Percentiles rank a stretch among this genome's conserved stretches.
phyloP scores from a whole-genome alignment of 2,329 filamentous ascomycete species.

The Eutypa lata region DNA sequence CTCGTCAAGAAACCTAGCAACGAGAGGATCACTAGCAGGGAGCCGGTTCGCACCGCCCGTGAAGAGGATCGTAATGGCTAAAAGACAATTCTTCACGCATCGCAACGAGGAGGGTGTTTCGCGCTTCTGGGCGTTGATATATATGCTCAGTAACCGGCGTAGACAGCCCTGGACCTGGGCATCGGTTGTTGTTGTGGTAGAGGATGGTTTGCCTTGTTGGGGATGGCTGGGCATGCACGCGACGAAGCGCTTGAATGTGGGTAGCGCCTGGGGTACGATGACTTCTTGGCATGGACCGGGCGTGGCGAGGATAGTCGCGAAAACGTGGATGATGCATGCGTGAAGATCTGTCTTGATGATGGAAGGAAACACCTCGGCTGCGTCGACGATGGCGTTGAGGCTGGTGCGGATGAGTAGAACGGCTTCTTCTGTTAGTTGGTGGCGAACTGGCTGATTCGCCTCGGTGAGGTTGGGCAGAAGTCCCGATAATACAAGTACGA shows the following conservation, averaged over 20 bases:
- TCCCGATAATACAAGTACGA: constrained; percentile 86
- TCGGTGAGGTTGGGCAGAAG: constrained; percentile 80
- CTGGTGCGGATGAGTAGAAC: constrained; percentile 75
- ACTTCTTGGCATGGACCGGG: constrained; percentile 75
- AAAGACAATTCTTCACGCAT: constrained; percentile 89
- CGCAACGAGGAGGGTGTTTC: constrained; percentile 72
- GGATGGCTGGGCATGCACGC: constrained; percentile 62
- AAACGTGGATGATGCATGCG: constrained; percentile 95
- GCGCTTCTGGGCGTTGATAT: constrained; percentile 71
- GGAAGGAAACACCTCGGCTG: constrained; percentile 90
- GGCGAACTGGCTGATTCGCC: constrained; percentile 61
- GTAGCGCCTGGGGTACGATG: constrained; percentile 84
- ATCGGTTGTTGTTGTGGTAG: constrained; percentile 43
- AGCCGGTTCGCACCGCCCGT: constrained; percentile 75
- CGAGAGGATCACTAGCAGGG: constrained; percentile 69
- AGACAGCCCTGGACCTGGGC: constrained; percentile 79
- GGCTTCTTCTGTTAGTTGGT: constrained; percentile 84
- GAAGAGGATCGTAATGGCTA: constrained; percentile 85
- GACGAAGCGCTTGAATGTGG: constrained; percentile 89
- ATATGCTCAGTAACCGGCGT: constrained; percentile 77
- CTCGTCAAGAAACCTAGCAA: constrained; percentile 74
- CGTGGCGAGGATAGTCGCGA: constrained; percentile 86
- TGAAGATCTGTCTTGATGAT: constrained; percentile 97
- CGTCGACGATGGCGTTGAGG: constrained; percentile 86
- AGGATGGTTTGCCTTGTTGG: constrained; percentile 53